Base-by-base conservation (phyloP, 2,329 filamentous ascomycete species). In the Cercospora sp. region DNA sequence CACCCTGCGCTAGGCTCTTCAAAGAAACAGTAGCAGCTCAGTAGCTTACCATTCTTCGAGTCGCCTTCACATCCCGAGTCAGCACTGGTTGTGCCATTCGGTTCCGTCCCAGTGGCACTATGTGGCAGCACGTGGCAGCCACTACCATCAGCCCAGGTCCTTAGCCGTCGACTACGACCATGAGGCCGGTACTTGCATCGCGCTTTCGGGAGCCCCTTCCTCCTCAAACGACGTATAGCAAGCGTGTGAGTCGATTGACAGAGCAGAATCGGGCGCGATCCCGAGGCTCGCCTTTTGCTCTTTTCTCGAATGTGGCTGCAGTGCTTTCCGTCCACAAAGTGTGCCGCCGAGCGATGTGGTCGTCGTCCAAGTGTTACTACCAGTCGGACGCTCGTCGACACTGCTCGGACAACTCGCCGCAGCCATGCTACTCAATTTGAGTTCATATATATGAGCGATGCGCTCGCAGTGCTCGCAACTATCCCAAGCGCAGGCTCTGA, bases 381-480 rank as follows among this genome's bases (percentile, higher is more conserved):
- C 23, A 30, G 60, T 64, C 65, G 63, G 64, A 51, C 16, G 40
- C 33, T 59, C n/a, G 16, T 59, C 55, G 64, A 57, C 45, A 60
- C 36, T 58, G 30, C 20, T 57, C 61, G 42, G 31, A n/a, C 57
- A 36, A 48, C 59, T 58, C 45, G 65, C 48, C 48, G 51, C 60
- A 42, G 53, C 65, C 23, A 59, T 67, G 60, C 18, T 31, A 36
- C 51, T 57, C 65, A 36, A 31, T 62, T 62, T 65, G 57, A 62
- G 62, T 65, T 65, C 63, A 60, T 65, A 68, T 68, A 68, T 62
- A 53, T 62, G 18, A 28, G 57, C 57, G 36, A 40, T 60, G 40
- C 61, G 57, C 61, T 60, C 63, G 61, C 65, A 62, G 16, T 48
- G 33, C 31, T 20, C 48, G 20, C 18, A 23, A 53, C 18, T 23